phyloP scores from a whole-genome alignment of 2,329 filamentous ascomycete species.

The Triangularia setosa region DNA sequence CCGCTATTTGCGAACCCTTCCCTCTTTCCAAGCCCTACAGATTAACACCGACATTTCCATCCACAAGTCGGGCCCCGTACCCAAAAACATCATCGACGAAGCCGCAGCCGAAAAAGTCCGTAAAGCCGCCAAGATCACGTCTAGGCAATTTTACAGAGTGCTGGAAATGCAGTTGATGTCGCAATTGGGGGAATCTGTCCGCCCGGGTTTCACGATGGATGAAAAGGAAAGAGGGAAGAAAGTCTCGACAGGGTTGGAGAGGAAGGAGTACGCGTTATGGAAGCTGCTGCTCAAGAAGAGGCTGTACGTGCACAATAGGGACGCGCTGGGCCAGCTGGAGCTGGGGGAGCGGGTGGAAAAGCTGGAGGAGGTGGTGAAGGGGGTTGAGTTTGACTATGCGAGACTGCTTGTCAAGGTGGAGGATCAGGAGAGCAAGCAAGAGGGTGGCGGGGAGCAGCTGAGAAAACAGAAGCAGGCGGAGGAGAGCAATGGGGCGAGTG shows the following conservation, averaged over 20 bases:
- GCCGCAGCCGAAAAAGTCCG: slow-evolving; percentile 55
- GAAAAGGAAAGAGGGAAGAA: slow-evolving; percentile 24
- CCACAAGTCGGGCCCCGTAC: slow-evolving; percentile 43
- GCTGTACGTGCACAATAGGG: slow-evolving; percentile 70
- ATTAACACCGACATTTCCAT: slow-evolving; percentile 52
- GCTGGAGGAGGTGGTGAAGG: slow-evolving; percentile 63
- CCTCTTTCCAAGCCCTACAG: slow-evolving; percentile 54
- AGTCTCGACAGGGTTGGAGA: slow-evolving; percentile 46
- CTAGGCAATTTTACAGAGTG: slow-evolving; percentile 70
- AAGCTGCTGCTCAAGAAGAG: slow-evolving; percentile 71
- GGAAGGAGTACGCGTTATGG: slow-evolving; percentile 67
- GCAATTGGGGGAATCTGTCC: slow-evolving; percentile 52
- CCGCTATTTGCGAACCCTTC: slow-evolving; percentile 55
- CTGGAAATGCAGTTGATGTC: slow-evolving; percentile 73
- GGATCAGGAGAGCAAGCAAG: slow-evolving; percentile 29
- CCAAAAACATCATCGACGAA: slow-evolving; percentile 55
- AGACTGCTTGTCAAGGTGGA: slow-evolving; percentile 53
- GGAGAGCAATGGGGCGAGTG: slow-evolving; percentile 4
- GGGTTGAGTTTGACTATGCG: slow-evolving; percentile 70
- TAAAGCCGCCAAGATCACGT: slow-evolving; percentile 63
- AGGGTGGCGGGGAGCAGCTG: slow-evolving; percentile 6
- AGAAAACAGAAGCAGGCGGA: slow-evolving; percentile 23
- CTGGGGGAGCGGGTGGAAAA: slow-evolving; percentile 65
- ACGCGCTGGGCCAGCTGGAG: slow-evolving; percentile 67
- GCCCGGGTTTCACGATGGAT: slow-evolving; percentile 45